phyloP scores from a whole-genome alignment of 495 filamentous ascomycete species.

The Eremomyces bilateralis region DNA sequence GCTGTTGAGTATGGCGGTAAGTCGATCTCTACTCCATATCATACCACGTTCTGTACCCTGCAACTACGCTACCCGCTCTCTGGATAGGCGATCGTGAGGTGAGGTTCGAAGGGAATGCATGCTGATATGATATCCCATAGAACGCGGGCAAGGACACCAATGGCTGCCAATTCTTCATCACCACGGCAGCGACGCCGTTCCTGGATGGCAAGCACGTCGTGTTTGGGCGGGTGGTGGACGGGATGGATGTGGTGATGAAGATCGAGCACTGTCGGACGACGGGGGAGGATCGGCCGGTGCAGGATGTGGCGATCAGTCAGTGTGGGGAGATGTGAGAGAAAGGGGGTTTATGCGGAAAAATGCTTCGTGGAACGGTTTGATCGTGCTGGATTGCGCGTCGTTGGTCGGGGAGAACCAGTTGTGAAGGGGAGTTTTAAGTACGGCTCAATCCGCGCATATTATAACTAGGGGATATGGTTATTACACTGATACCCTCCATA shows the following conservation, averaged over 20 bases:
- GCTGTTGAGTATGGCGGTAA: conserved; percentile 80
- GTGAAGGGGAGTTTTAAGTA: no score
- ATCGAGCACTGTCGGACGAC: conserved; percentile 55
- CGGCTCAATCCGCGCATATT: no score
- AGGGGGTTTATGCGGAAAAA: no score
- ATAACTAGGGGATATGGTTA: no score
- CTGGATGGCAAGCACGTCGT: conserved; percentile 92
- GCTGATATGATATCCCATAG: conserved; percentile 20
- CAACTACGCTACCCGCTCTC: no score
- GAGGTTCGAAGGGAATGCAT: no score
- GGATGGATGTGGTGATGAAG: conserved; percentile 75
- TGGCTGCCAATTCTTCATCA: conserved; percentile 96
- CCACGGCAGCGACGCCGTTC: conserved; percentile 62
- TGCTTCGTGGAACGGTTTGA: no score
- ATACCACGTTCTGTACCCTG: no score
- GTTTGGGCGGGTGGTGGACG: conserved; percentile 76
- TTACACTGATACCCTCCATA: no score
- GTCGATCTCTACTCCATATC: conserved; percentile 11
- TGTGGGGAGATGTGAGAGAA: conserved; percentile 49
- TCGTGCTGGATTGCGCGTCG: no score
- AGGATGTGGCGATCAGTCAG: conserved; percentile 67
- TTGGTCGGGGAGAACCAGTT: no score
- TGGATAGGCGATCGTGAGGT: no score
- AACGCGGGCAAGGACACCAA: conserved; percentile 90
- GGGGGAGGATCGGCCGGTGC: conserved; percentile 58